Conservation (phyloP, 163 green algal species). For the Trebouxiophyceae sp. region DNA sequence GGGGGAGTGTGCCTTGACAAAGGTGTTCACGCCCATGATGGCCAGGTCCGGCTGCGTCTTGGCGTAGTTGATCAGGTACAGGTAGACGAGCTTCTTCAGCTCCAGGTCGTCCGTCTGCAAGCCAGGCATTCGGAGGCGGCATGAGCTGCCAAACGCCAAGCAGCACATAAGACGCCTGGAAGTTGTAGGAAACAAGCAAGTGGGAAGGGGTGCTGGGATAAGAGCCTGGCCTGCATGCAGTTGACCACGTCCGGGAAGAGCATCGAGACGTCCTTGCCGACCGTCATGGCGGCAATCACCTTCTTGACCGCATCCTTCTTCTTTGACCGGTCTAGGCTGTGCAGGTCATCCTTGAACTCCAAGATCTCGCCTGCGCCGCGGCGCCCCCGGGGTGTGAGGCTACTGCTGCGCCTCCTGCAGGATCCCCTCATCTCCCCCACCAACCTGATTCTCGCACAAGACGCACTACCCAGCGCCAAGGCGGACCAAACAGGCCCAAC, state of each 20-base stretch:
- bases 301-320: constrained; percentile 99
- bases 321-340: constrained; percentile 74
- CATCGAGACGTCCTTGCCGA: constrained; percentile 97
- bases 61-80: constrained; percentile 99
- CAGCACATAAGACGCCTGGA: too few relatives aligned
- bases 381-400: background rate
- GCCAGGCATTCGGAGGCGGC: too few relatives aligned
- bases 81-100: constrained; percentile 99
- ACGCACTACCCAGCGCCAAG: too few relatives aligned
- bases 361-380: constrained; percentile 82
- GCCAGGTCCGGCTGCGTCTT: constrained; percentile 97
- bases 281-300: constrained; percentile 96
- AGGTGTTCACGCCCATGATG: constrained; percentile 99
- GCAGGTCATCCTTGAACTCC: constrained; percentile 93
- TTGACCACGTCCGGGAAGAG: constrained; percentile 99
- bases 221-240: constrained; percentile 98
- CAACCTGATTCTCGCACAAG: too few relatives aligned
- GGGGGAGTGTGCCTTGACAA: constrained; percentile 83
- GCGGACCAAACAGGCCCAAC: background rate
- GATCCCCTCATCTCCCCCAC: background rate
- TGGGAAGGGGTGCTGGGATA: too few relatives aligned
- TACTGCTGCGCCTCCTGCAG: background rate
- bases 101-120: constrained; percentile 89
- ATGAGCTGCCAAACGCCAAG: too few relatives aligned
- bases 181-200: too few relatives aligned